A percentile compares a stretch with the other conserved stretches of the same genome.
phyloP scores from a whole-genome alignment of 352 stramenopile genomes.

The Phytophthora pinifolia region DNA sequence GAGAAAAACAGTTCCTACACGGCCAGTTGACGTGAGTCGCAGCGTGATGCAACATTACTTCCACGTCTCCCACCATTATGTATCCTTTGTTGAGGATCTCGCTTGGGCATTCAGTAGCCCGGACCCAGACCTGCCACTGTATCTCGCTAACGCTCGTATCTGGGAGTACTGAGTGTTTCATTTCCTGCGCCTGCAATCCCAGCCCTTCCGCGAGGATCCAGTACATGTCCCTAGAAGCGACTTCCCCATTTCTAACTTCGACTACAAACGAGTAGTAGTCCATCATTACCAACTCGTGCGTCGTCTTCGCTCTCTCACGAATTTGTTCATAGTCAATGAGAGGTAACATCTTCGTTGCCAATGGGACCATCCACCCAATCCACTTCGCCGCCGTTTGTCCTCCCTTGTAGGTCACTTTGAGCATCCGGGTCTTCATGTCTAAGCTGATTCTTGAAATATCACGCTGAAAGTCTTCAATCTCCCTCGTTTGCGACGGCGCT shows the following conservation, averaged over 20 bases:
- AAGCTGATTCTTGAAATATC: too few relatives aligned
- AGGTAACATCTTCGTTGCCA: neutral
- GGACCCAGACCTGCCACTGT: conserved; percentile 2
- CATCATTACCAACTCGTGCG: neutral
- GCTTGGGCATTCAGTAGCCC: neutral
- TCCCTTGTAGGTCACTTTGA: too few relatives aligned
- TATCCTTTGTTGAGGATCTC: neutral
- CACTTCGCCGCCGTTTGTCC: too few relatives aligned
- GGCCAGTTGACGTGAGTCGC: conserved; percentile 1
- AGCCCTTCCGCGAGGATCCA: neutral
- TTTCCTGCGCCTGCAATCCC: neutral
- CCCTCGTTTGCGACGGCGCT: too few relatives aligned
- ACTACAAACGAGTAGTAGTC: conserved; percentile 4
- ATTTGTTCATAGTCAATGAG: conserved; percentile 3
- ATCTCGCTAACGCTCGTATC: conserved; percentile 1
- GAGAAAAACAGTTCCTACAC: neutral
- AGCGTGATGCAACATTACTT: too few relatives aligned
- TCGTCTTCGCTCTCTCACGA: neutral
- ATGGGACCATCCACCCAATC: neutral
- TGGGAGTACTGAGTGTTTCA: neutral
- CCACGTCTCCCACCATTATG: neutral
- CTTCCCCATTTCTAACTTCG: neutral
- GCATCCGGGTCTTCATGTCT: too few relatives aligned
- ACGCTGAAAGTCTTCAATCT: too few relatives aligned
- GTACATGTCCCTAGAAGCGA: neutral